These are phyloP conservation scores for Hypoxylon fragiforme DNA, from an alignment of 495 filamentous ascomycete species.

Conservation along the genomic window DNA sequence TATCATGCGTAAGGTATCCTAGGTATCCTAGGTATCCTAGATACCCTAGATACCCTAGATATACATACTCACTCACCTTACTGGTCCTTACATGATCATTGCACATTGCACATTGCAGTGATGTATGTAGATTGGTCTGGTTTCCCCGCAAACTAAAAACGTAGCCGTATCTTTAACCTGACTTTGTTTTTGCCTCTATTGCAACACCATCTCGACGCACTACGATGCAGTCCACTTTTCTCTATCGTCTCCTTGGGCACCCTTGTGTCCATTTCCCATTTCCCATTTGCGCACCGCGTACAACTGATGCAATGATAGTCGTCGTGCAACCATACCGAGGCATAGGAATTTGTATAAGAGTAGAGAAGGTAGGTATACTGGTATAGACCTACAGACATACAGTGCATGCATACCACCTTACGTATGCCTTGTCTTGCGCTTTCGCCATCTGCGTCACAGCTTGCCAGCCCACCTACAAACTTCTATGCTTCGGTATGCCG, in stretches of 20 bases:
- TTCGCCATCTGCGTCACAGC: constrained; percentile 13
- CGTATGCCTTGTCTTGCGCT: constrained; percentile 25
- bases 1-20: constrained; percentile 25
- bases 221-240: constrained; percentile 16
- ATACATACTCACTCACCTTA: too few species aligned
- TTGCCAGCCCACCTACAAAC: constrained; percentile 16
- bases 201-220: constrained; percentile 10
- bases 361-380: constrained; percentile 4
- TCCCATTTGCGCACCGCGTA: constrained; percentile 19
- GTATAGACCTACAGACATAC: too few species aligned
- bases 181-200: constrained; percentile 5
- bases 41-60: too few species aligned
- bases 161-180: too few species aligned
- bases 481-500: constrained; percentile 10
- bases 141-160: too few species aligned
- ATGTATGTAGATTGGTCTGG: too few species aligned
- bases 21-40: not conserved
- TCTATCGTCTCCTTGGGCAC: not conserved
- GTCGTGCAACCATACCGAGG: constrained; percentile 25
- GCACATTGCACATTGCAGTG: too few species aligned
- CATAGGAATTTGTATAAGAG: not conserved
- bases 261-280: constrained; percentile 5
- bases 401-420: constrained; percentile 16
- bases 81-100: too few species aligned
- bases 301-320: constrained; percentile 25